Evolutionary conservation across 176 grass and related monocot species (phyloP), one percentile per base, ranked within the genome.

Genomic region (barley (Hordeum vulgare)): DNA sequence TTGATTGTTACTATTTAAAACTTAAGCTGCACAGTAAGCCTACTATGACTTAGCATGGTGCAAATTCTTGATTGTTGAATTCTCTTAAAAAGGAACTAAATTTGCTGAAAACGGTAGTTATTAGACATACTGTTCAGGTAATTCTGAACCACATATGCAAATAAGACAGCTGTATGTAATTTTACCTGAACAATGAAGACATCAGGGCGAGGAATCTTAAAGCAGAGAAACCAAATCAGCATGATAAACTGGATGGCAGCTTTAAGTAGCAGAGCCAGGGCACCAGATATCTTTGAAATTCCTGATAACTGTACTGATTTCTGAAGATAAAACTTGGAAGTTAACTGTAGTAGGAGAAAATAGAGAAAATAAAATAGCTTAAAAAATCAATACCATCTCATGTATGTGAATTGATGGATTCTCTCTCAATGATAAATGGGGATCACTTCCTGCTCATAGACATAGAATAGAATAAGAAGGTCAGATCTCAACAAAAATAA

Each of bases 201-300:
- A 86, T 99, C 97, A 83, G 97, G 91, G 47, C 85, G 86, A 86
- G 93, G 84, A 85, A 99, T 96, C 62, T 89, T 99, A 61, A 96
- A 71, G 90, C 89, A 94, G 34, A 96, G 93, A 67, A 89, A 96
- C 91, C 91, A 96, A 78, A 96, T 53, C 84, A 99, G 79, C 40
- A 99, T 29, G 62, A 90, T 40, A 79, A 99, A 94, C 73, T 99
- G 91, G 64, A 94, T 35, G 70, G 44, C 75, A 71, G 97, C 97
- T 93, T 99, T 99, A 77, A 99, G 74, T 77, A 99, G 41, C 62
- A 99, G 91, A 21, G 93, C 81, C 56, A 99, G 81, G 23, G 88
- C 89, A 81, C 89, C 58, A 27, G 97, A 96, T 92, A 99, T 84
- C 85, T 96, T 99, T 76, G 93, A 92, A 53, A 99, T 83, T 85